Percentiles rank a stretch among this genome's conserved stretches.
Evolutionary conservation across 805 yeast species (phyloP).

Genomic region (Peterozyma xylosa): DNA sequence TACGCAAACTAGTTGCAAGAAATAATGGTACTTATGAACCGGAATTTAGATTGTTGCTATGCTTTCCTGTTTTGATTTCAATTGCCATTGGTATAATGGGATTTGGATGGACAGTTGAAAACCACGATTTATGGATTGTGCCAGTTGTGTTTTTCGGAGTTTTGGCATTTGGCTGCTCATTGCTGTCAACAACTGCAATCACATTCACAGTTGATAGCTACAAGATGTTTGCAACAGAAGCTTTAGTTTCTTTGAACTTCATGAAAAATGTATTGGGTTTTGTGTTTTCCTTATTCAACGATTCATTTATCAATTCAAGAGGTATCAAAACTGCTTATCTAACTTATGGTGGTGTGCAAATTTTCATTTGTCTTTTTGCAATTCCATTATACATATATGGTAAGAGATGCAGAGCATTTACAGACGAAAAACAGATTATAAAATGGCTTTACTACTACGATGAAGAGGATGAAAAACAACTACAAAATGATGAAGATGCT

Average conservation of each 20-base stretch:
- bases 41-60: conserved; percentile 49
- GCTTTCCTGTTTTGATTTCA: conserved; percentile 38
- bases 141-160: conserved; percentile 51
- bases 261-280: conserved; percentile 49
- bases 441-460: conserved; percentile 20
- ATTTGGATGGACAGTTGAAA: conserved; percentile 51
- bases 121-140: conserved; percentile 43
- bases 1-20: conserved; percentile 31
- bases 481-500: not conserved
- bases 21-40: conserved; percentile 57
- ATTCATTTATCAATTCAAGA: conserved; percentile 28
- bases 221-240: conserved; percentile 49
- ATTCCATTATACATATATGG: conserved; percentile 50
- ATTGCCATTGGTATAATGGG: conserved; percentile 49
- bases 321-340: conserved; percentile 42
- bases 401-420: conserved; percentile 41
- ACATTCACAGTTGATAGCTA: conserved; percentile 54
- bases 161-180: conserved; percentile 51
- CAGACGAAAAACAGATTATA: conserved; percentile 38
- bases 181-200: conserved; percentile 55
- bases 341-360: conserved; percentile 44
- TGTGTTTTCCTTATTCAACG: conserved; percentile 49
- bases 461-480: not conserved
- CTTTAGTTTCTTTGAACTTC: conserved; percentile 48
- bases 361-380: conserved; percentile 38